Evolutionary conservation across 2,329 filamentous ascomycete genomes (phyloP), one percentile per base, ranked within the genome.

Genomic region (Ophiostoma ulmi): DNA sequence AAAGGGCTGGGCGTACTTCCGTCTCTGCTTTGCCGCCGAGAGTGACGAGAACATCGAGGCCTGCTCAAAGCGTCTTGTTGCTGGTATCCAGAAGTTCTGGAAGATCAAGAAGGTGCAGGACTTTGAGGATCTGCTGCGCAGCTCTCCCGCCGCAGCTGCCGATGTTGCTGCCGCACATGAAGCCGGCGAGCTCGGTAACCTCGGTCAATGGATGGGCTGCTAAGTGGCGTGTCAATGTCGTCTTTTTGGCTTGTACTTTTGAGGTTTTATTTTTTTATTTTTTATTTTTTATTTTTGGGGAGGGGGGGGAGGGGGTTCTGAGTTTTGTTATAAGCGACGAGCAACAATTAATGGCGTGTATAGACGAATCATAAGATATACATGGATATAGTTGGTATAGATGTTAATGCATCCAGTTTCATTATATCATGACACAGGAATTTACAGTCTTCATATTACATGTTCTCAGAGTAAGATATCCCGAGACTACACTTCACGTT

Each of bases 21-120:
- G 94, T 17, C 77, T 97, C 48, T 97, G 92, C 80, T 97, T 97
- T 80, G 93, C 92, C 0, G 92, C 93, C 1, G 90, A 93, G 79
- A 83, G 86, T n/a, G 90, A 90, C 70, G 88, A 90, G 55, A 86
- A 90, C 58, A 82, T 97, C 5, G 85, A 84, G 35, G 79, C 80
- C 5, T 87, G 88, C 73, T 88, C 87, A 7, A 80, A 86, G 76
- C 80, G 90, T 36, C 88, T 96, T 76, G 88, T 86, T 0, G 84
- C 88, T 44, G 93, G 90, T 0, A 85, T 92, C 26, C 85, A 88
- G 72, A 85, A 83, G 35, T 97, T 97, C 79, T 97, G 91, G 89
- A 83, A 85, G 73, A 88, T 95, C 75, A 91, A 89, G 81, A 84
- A 86, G 69, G 83, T 84, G 73, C 82, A 83, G 76, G 85, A 87